Base-by-base conservation (phyloP, 2,329 filamentous ascomycete genomes). In the Drechslerella stenobrocha region DNA sequence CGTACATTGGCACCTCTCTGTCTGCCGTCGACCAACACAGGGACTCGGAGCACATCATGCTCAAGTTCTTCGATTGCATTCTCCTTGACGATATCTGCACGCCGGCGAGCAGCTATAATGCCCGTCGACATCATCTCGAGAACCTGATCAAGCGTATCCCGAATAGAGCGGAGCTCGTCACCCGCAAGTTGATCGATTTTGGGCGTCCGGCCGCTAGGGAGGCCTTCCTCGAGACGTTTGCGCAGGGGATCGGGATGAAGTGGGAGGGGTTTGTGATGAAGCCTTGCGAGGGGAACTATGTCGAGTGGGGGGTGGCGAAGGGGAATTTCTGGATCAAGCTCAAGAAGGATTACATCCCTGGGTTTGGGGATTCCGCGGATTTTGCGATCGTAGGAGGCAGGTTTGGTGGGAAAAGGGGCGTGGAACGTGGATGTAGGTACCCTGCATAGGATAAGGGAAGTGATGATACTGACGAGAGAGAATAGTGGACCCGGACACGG, bases 241-340 rank as follows among this genome's bases (percentile, higher is more conserved):
- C 86, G 0, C 80, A 80, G 47, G 84, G 83, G 24, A 87, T 93
- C 58, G 77, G 81, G 11, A 77, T 81, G 28, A 80, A 84, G 26
- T 85, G 84, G 74, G 91, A 96, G 77, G 91, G 91, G 0, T 79
- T 93, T 13, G 85, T 96, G 0, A 75, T 96, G 50, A 96, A 95
- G 76, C 84, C 87, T 0, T 79, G 79, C 26, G 85, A 90, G 64
- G 84, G 87, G 22, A 84, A 90, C 0, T 96, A 95, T 74, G 88
- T 95, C 70, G 79, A 83, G 57, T 83, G 81, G 70, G 74, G 69
- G 26, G 73, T 73, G 4, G 67, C 53, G 9, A 69, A 60, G 18
- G 58, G 58, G 34, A 58, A 59, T 15, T 70, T 67, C 59, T 87
- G 84, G 74, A 88, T 96, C 73, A 96, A 96, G 76, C 76, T 96